These are phyloP conservation scores for Aspergillus aculeatinus DNA, from an alignment of 2,329 filamentous ascomycete species.

Conservation along the genomic window DNA sequence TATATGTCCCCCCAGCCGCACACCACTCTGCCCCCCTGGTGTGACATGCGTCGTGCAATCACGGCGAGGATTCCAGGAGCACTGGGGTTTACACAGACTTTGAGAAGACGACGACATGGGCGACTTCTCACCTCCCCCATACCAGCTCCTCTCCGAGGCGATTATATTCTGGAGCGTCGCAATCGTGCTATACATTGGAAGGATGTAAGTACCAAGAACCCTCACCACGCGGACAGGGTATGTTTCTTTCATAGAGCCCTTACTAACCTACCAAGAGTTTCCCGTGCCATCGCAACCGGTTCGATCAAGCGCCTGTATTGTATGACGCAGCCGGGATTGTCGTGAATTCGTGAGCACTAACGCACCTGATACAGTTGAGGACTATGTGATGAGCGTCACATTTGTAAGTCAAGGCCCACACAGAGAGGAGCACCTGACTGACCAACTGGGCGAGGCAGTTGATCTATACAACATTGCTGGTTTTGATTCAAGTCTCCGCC, in stretches of 20 bases:
- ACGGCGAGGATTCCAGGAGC: not conserved
- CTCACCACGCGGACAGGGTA: not conserved
- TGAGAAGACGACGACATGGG: conserved; percentile 19
- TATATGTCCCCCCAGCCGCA: not conserved
- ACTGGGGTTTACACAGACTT: not conserved
- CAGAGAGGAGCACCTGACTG: not conserved
- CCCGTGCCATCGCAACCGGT: conserved; percentile 30
- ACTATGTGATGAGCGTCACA: conserved; percentile 39
- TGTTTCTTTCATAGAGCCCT: not conserved
- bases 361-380: conserved; percentile 28
- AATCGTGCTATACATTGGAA: conserved; percentile 1
- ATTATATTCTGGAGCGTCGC: conserved; percentile 30
- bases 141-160: conserved; percentile 22
- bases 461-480: conserved; percentile 35
- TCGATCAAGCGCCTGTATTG: conserved; percentile 29
- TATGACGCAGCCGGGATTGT: conserved; percentile 14
- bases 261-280: conserved; percentile 20
- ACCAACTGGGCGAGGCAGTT: conserved; percentile 20
- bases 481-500: conserved; percentile 39
- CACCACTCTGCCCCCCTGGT: not conserved
- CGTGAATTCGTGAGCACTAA: not conserved
- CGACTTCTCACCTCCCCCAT: conserved; percentile 11
- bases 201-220: not conserved
- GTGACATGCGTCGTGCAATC: not conserved
- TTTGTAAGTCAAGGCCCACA: conserved; percentile 30